Conservation (phyloP, 1,284 basidiomycete species). For the Fomitopsis schrenkii region DNA sequence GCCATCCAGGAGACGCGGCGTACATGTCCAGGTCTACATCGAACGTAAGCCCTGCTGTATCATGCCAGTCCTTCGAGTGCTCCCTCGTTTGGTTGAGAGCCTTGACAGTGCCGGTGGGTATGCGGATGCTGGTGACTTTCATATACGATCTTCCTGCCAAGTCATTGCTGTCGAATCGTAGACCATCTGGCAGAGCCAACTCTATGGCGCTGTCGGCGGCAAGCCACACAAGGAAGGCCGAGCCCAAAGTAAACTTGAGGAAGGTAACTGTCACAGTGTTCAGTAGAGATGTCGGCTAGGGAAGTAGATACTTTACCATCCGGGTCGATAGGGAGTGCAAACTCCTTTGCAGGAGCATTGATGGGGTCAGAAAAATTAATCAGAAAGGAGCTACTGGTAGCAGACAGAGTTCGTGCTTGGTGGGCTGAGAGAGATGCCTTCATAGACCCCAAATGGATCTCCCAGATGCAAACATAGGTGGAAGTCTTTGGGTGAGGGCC, state of each 20-base stretch:
- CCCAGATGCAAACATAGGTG: constrained; percentile 91
- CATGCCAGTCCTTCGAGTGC: constrained; percentile 56
- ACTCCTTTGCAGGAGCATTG: constrained; percentile 78
- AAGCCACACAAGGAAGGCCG: constrained; percentile 53
- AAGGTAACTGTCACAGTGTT: constrained; percentile 54
- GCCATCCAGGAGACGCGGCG: constrained; percentile 58
- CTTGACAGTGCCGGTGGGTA: constrained; percentile 46
- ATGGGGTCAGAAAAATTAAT: constrained; percentile 71
- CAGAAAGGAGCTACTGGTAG: constrained; percentile 56
- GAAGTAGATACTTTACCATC: constrained; percentile 57
- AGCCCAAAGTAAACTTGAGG: constrained; percentile 54
- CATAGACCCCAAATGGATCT: constrained; percentile 64
- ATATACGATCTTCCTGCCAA: constrained; percentile 62
- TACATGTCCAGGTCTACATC: constrained; percentile 71
- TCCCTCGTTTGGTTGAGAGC: constrained; percentile 39
- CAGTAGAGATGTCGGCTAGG: background rate
- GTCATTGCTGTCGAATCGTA: constrained; percentile 71
- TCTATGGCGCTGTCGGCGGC: constrained; percentile 51
- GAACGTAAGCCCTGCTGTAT: constrained; percentile 52
- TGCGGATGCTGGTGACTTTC: constrained; percentile 51
- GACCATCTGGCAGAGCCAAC: constrained; percentile 53
- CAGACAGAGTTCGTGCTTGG: constrained; percentile 49
- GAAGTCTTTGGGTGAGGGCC: constrained; percentile 81
- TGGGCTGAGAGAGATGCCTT: constrained; percentile 54
- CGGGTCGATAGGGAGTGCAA: constrained; percentile 58